Evolutionary conservation across 768 basidiomycete species (phyloP).

Genomic region (Kwoniella bestiolae): DNA sequence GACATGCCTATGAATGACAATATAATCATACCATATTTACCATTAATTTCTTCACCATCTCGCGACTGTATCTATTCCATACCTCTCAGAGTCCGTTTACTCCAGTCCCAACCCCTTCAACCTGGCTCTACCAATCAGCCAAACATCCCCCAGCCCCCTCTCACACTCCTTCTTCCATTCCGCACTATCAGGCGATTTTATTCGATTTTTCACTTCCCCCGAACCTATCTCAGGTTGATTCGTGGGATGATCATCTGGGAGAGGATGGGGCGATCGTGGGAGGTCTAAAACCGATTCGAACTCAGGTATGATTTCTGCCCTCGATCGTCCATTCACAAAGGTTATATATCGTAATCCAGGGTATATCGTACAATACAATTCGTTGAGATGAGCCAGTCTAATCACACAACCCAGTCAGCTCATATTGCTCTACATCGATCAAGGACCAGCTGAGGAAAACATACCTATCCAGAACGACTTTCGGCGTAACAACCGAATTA

Average conservation of each 20-base stretch:
- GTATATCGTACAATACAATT: slow-evolving; percentile 72
- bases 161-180: slow-evolving; percentile 71
- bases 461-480: slow-evolving; percentile 70
- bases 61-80: too few species aligned
- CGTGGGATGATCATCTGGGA: slow-evolving; percentile 48
- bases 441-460: slow-evolving; percentile 6
- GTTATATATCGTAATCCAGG: slow-evolving; percentile 84
- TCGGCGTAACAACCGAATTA: slow-evolving; percentile 66
- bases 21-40: not conserved
- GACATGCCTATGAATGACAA: not conserved
- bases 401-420: not conserved
- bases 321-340: slow-evolving; percentile 82
- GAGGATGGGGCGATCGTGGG: slow-evolving; percentile 26
- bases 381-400: slow-evolving; percentile 72
- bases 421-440: not conserved
- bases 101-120: slow-evolving; percentile 27
- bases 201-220: slow-evolving; percentile 7
- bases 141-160: slow-evolving; percentile 75
- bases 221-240: slow-evolving; percentile 55
- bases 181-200: slow-evolving; percentile 39
- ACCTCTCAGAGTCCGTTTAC: not conserved
- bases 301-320: slow-evolving; percentile 73
- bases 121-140: slow-evolving; percentile 67
- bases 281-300: slow-evolving; percentile 71
- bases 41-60: too few species aligned